phyloP scores from a whole-genome alignment of 352 stramenopile species.

The Phytophthora cryptogea region DNA sequence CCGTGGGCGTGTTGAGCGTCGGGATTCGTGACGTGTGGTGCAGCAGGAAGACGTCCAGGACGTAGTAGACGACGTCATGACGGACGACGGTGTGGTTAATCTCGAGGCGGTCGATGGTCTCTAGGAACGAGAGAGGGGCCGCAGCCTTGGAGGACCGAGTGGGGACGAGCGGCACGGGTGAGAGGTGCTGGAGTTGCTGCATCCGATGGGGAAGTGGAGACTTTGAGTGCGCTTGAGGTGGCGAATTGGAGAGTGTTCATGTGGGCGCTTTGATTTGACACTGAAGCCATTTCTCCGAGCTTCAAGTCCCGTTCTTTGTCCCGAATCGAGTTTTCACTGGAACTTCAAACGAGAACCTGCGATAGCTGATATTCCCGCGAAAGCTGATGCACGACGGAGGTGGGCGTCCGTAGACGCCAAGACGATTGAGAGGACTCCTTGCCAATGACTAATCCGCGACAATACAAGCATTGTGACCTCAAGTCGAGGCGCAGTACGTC shows the following conservation, averaged over 20 bases:
- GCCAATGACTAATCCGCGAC: too few relatives aligned
- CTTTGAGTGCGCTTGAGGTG: slow-evolving; percentile 2
- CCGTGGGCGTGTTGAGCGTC: slow-evolving; percentile 43
- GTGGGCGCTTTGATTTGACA: background rate
- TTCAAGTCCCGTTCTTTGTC: slow-evolving; percentile 13
- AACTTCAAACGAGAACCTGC: background rate
- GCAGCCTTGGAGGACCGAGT: slow-evolving; percentile 28
- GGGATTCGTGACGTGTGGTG: slow-evolving; percentile 60
- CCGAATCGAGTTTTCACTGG: slow-evolving; percentile 8
- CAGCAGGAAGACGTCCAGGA: slow-evolving; percentile 61
- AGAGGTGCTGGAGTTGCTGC: slow-evolving; percentile 59
- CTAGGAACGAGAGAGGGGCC: slow-evolving; percentile 40
- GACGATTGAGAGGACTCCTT: too few relatives aligned
- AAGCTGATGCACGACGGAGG: too few relatives aligned
- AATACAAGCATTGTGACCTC: too few relatives aligned
- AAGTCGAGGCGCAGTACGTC: too few relatives aligned
- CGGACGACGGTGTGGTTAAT: slow-evolving; percentile 42
- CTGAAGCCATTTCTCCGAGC: slow-evolving; percentile 25
- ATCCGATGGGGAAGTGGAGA: slow-evolving; percentile 9
- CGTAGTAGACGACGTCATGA: slow-evolving; percentile 50
- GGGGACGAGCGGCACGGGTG: slow-evolving; percentile 62
- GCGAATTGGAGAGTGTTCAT: slow-evolving; percentile 20
- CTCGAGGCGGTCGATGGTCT: slow-evolving; percentile 50
- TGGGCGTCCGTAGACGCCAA: too few relatives aligned
- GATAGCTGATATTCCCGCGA: background rate